Conservation (phyloP, 2,329 filamentous ascomycete species). For the Diplodia seriata region DNA sequence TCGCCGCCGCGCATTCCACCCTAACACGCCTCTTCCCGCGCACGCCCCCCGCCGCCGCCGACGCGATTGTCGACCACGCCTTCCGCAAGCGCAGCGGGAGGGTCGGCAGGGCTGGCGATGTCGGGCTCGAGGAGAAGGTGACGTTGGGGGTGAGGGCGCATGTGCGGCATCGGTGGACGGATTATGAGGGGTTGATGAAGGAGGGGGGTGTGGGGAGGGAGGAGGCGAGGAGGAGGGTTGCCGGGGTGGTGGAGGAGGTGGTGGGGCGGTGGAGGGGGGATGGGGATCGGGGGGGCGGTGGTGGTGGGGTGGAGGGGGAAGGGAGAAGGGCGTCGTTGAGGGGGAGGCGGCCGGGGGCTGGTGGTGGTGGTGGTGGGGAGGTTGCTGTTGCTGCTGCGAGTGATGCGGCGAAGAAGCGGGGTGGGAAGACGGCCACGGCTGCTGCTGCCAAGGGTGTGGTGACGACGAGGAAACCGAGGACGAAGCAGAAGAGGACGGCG, state of each 20-base stretch:
- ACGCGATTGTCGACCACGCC: slow-evolving; percentile 50
- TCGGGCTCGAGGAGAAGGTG: slow-evolving; percentile 51
- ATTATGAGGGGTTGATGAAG: slow-evolving; percentile 54
- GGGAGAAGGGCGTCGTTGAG: background rate
- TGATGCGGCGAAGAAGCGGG: background rate
- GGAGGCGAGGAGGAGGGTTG: slow-evolving; percentile 39
- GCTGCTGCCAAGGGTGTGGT: background rate
- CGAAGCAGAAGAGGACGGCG: background rate
- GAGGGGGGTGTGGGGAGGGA: slow-evolving; percentile 34
- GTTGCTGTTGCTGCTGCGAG: background rate
- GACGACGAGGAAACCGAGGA: background rate
- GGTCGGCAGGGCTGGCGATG: slow-evolving; percentile 55
- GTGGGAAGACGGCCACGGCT: background rate
- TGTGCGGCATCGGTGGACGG: slow-evolving; percentile 57
- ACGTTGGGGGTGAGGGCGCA: slow-evolving; percentile 58
- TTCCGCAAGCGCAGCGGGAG: slow-evolving; percentile 56
- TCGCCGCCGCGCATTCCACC: slow-evolving; percentile 40
- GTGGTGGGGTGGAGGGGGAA: background rate
- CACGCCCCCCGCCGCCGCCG: slow-evolving; percentile 48
- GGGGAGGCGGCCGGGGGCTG: too few relatives aligned
- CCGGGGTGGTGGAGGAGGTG: slow-evolving; percentile 37
- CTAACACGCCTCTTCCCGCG: slow-evolving; percentile 51
- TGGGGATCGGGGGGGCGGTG: background rate
- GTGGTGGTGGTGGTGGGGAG: background rate
- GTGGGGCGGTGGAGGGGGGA: slow-evolving; percentile 39